phyloP scores from a whole-genome alignment of 495 filamentous ascomycete species.

The Glarea lozoyensis region DNA sequence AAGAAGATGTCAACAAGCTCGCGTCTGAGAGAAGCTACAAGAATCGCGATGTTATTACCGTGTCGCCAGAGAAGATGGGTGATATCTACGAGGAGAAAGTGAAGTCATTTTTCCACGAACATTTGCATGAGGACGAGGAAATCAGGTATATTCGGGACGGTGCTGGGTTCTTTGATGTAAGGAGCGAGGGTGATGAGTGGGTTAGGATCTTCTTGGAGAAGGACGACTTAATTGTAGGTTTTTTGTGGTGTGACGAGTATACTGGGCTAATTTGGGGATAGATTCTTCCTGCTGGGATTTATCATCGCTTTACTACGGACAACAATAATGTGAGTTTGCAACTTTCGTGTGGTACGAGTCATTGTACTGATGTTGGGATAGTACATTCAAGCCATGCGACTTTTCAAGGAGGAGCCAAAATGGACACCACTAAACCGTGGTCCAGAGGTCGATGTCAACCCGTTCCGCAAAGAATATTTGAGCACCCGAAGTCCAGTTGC shows the following conservation, averaged over 20 bases:
- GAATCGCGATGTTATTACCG: constrained; percentile 86
- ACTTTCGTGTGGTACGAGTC: background rate
- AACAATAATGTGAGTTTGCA: constrained; percentile 64
- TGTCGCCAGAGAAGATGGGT: constrained; percentile 85
- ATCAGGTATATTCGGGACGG: constrained; percentile 94
- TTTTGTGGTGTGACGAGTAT: background rate
- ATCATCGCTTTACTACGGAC: constrained; percentile 95
- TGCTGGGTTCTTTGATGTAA: constrained; percentile 86
- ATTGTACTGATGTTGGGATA: constrained; percentile 28
- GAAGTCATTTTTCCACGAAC: constrained; percentile 86
- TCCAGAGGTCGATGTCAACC: constrained; percentile 68
- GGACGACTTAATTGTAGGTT: constrained; percentile 33
- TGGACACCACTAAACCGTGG: constrained; percentile 91
- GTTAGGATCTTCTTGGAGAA: constrained; percentile 73
- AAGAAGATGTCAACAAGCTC: constrained; percentile 60
- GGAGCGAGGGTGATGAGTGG: constrained; percentile 67
- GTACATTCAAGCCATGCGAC: constrained; percentile 93
- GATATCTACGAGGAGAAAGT: constrained; percentile 83
- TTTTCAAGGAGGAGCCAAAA: constrained; percentile 98
- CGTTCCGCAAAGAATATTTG: constrained; percentile 64
- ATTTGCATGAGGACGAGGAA: constrained; percentile 97
- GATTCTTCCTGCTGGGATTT: constrained; percentile 73
- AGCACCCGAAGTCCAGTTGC: constrained; percentile 3
- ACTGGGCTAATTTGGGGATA: constrained; percentile 1
- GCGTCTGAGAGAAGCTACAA: constrained; percentile 74